phyloP scores from a whole-genome alignment of 345 rosid genomes.

The Mallotus nudiflorus region DNA sequence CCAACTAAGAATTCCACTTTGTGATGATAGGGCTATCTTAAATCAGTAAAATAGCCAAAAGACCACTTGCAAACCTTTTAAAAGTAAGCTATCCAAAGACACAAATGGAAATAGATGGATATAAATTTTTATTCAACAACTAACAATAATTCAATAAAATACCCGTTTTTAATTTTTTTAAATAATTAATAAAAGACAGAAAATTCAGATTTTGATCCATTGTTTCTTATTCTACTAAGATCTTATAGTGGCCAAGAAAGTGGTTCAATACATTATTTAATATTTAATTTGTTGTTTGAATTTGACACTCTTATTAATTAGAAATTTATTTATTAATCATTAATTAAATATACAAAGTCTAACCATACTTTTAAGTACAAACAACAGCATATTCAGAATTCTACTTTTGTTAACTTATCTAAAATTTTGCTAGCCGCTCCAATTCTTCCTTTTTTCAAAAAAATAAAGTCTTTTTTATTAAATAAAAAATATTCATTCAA shows the following conservation, averaged over 20 bases:
- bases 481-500: too few relatives aligned
- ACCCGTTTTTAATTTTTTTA: neutral
- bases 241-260: slow-evolving; percentile 11
- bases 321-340: neutral
- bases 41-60: slow-evolving; percentile 23
- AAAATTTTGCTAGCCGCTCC: slow-evolving; percentile 13
- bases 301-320: neutral
- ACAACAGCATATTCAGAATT: neutral
- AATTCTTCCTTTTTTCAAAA: neutral
- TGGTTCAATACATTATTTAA: neutral
- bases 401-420: neutral
- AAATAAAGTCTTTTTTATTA: too few relatives aligned
- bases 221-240: slow-evolving; percentile 29
- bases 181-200: neutral
- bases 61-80: slow-evolving; percentile 30
- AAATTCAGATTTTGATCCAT: neutral
- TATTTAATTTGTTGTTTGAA: neutral
- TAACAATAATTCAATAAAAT: slow-evolving; percentile 16
- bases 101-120: slow-evolving; percentile 27
- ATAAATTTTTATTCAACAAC: slow-evolving; percentile 10
- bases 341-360: too few relatives aligned
- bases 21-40: slow-evolving; percentile 4
- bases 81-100: slow-evolving; percentile 33
- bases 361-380: slow-evolving; percentile 3
- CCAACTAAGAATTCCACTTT: slow-evolving; percentile 58